Base-by-base conservation (phyloP, 495 filamentous ascomycete species). In the Penicillium egyptiacum region DNA sequence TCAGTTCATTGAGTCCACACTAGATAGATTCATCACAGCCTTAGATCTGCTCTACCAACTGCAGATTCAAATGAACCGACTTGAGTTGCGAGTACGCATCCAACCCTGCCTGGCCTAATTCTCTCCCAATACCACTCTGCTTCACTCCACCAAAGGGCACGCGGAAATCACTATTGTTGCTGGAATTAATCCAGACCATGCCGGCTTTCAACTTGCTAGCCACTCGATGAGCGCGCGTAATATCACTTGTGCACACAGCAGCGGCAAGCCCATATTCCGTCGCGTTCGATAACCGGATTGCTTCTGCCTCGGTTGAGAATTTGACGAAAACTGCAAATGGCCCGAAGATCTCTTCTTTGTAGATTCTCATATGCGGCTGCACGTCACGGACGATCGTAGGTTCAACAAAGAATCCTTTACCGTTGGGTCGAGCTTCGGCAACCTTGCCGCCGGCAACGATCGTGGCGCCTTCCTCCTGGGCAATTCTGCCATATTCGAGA, bases 111-210 rank as follows among this genome's bases (percentile, higher is more conserved):
- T 91, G 87, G 28, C 89, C 89, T 39, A 91, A 67, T 75, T 92
- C 89, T 28, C 90, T 71, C 3, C 91, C 91, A 65, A 95, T 90
- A 26, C 91, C 91, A 63, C 84, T 88, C 78, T 92, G 87, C 78
- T 95, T 95, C 53, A 94, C 87, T 5, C 91, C 91, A 31, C 91
- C 91, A 72, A 93, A 92, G n/a, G 88, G 89, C 30, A 92, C 79
- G 33, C 87, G 62, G 54, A 77, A 82, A 63, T 86, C 81, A 6
- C 75, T 80, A 61, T 88, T 83, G 51, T 88, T 83, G 62, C 82
- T 85, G 56, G 81, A 86, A 70, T 94, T 95, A 67, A 96, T 86
- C 90, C 90, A 95, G 20, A 95, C 25, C 10, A 17, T 47, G 4
- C 45, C 45, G 5, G 25, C 12, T 17, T 30, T 9, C 9, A 47